These are phyloP conservation scores for Ophiostoma angusticollis DNA, from an alignment of 2,329 filamentous ascomycete genomes.

Conservation along the genomic window DNA sequence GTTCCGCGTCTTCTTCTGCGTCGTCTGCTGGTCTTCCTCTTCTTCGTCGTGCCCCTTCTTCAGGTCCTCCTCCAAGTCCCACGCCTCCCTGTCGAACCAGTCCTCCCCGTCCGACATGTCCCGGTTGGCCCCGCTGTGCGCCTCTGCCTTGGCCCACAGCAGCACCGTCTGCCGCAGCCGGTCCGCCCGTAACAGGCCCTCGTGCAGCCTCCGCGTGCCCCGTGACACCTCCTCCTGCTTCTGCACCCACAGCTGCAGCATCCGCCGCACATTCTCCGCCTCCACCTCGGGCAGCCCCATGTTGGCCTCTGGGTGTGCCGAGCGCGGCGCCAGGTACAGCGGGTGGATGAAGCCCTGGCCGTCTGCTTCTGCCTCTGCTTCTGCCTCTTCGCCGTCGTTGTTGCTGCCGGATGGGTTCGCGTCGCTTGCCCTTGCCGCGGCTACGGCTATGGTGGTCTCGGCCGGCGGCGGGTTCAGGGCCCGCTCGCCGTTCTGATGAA, in stretches of 20 bases:
- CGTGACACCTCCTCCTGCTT: conserved; percentile 77
- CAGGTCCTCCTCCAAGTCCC: conserved; percentile 59
- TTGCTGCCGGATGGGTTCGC: not conserved
- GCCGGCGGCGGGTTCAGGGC: not conserved
- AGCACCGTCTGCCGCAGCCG: conserved; percentile 58
- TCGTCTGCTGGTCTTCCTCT: conserved; percentile 55
- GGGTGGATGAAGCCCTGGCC: conserved; percentile 54
- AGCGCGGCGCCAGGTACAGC: conserved; percentile 54
- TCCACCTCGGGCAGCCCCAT: conserved; percentile 59
- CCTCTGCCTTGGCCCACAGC: conserved; percentile 67
- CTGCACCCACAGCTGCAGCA: conserved; percentile 66
- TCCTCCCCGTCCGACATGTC: conserved; percentile 84
- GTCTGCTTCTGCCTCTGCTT: no score
- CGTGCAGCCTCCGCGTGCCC: conserved; percentile 52
- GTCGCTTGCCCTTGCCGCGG: no score
- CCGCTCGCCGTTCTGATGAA: conserved; percentile 1
- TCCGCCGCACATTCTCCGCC: conserved; percentile 63
- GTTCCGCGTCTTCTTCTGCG: conserved; percentile 49
- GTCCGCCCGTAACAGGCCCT: conserved; percentile 60
- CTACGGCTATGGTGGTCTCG: not conserved
- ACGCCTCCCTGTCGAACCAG: conserved; percentile 76
- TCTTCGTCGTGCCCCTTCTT: conserved; percentile 76
- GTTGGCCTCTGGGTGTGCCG: conserved; percentile 53
- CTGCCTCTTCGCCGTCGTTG: not conserved
- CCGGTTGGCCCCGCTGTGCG: conserved; percentile 49